phyloP scores from a whole-genome alignment of 257 asterid species.

The Mitragyna speciosa region DNA sequence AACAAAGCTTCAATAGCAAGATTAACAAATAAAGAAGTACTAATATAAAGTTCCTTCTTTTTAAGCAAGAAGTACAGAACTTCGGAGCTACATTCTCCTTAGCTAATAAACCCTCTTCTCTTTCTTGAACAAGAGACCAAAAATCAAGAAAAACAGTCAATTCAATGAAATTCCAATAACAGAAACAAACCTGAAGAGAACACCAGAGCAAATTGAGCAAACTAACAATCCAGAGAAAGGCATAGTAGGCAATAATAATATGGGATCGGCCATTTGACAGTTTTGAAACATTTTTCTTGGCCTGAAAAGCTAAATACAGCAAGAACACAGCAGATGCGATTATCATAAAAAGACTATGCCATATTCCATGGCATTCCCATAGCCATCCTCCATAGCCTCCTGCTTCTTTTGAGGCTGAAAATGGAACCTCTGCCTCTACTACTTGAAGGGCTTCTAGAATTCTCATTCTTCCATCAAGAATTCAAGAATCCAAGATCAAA shows the following conservation, averaged over 20 bases:
- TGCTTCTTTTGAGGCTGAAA: conserved; percentile 6
- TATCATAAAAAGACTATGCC: conserved; percentile 34
- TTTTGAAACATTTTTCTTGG: conserved; percentile 34
- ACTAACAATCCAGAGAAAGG: conserved; percentile 42
- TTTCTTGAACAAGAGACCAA: not conserved
- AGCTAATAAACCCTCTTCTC: too few species aligned
- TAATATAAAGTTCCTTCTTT: too few species aligned
- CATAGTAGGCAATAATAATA: conserved; percentile 34
- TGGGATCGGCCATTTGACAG: conserved; percentile 42
- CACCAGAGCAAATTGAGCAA: conserved; percentile 46
- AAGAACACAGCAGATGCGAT: conserved; percentile 32
- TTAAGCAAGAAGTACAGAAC: not conserved
- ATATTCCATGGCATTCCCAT: conserved; percentile 36
- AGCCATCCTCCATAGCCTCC: conserved; percentile 29
- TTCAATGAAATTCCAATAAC: too few species aligned
- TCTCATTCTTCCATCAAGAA: conserved; percentile 27
- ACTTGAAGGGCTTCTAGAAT: conserved; percentile 21
- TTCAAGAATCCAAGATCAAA: not conserved
- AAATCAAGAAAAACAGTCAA: not conserved
- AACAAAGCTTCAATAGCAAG: not conserved
- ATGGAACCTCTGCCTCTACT: not conserved
- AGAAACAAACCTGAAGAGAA: conserved; percentile 37
- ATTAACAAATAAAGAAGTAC: not conserved
- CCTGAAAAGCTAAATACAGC: conserved; percentile 39
- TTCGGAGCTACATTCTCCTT: not conserved